Conservation (phyloP, 345 rosid genomes). For the Populus pruinosa region DNA sequence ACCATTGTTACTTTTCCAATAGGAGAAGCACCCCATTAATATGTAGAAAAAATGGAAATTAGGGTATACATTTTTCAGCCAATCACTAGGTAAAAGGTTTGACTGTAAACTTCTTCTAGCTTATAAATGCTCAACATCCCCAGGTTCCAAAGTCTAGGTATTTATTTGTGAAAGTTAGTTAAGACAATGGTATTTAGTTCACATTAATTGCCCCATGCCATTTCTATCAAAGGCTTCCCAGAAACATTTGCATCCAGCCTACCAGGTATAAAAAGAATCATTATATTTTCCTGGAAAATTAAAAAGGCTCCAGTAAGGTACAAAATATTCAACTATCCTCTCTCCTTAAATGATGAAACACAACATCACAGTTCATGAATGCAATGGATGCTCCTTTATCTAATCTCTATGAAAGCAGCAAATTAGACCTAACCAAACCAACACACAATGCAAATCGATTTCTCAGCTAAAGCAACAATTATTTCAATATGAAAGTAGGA, state of each 20-base stretch:
- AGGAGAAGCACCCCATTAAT: not conserved
- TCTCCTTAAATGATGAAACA: not conserved
- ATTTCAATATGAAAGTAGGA: not conserved
- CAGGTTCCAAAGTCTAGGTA: not conserved
- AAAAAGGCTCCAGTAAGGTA: not conserved
- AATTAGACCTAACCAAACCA: not conserved
- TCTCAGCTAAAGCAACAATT: not conserved
- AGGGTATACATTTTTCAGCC: not conserved
- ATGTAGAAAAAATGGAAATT: too few relatives aligned
- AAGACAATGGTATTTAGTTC: not conserved
- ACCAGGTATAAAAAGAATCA: not conserved
- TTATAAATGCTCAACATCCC: not conserved
- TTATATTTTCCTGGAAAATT: not conserved
- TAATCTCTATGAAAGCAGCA: not conserved
- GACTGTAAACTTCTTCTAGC: not conserved
- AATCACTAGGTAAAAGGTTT: not conserved
- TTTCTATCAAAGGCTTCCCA: not conserved
- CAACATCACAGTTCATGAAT: not conserved
- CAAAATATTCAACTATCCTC: not conserved
- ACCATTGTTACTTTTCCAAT: not conserved
- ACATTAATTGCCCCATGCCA: not conserved
- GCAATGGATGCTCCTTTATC: too few relatives aligned
- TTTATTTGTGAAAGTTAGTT: not conserved
- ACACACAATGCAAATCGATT: not conserved
- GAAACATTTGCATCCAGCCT: not conserved